phyloP scores from a whole-genome alignment of 257 asterid genomes.

The Coffea eugenioides region DNA sequence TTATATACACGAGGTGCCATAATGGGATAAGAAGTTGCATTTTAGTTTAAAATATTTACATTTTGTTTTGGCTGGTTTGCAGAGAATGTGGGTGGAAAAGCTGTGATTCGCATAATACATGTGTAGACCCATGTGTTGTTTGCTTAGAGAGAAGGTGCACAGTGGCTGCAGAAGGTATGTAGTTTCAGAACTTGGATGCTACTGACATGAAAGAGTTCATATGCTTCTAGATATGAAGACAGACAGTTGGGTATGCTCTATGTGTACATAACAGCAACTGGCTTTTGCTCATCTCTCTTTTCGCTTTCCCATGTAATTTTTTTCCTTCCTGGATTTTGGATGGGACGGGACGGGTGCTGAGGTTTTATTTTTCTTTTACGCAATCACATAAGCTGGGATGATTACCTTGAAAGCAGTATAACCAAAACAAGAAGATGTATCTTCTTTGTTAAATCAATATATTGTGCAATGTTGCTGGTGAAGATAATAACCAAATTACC shows the following conservation, averaged over 20 bases:
- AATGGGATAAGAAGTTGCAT: not conserved
- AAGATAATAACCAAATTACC: not conserved
- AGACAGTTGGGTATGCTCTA: not conserved
- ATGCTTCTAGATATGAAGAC: not conserved
- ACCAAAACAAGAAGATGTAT: not conserved
- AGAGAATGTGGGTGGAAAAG: slow-evolving; percentile 86
- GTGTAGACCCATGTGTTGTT: slow-evolving; percentile 85
- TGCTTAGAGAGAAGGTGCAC: slow-evolving; percentile 85
- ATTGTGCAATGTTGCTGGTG: not conserved
- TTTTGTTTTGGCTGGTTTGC: slow-evolving; percentile 19
- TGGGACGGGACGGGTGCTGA: not conserved
- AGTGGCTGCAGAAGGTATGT: slow-evolving; percentile 83
- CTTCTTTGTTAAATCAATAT: not conserved
- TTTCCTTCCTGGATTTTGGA: not conserved
- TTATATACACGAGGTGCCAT: not conserved
- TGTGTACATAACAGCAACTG: not conserved
- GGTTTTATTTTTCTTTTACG: not conserved
- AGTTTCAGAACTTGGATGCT: slow-evolving; percentile 5
- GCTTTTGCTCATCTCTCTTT: not conserved
- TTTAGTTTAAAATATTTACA: not conserved
- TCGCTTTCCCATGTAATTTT: not conserved
- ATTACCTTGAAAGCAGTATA: not conserved
- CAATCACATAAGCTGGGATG: not conserved
- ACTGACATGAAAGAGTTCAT: not conserved
- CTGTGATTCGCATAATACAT: slow-evolving; percentile 35